A percentile compares a stretch with the other conserved stretches of the same genome.
Conservation (phyloP, 495 filamentous ascomycete species). For the Hypoxylon crocopeplum region DNA sequence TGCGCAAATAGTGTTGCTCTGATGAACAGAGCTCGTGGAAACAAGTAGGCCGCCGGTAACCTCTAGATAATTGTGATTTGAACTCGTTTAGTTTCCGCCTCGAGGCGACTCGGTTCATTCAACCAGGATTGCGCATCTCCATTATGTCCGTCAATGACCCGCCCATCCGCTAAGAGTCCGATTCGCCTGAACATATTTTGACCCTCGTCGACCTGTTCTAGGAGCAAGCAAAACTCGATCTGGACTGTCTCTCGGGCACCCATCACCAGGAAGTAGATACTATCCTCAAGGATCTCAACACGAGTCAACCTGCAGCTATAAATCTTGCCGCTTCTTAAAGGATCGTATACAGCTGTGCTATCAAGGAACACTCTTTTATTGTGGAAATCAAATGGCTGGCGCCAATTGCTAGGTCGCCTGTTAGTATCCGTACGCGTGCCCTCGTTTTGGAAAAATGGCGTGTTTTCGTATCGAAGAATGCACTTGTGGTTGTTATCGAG, state of each 20-base stretch:
- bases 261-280: neutral
- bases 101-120: conserved; percentile 14
- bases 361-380: neutral
- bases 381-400: neutral
- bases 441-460: neutral
- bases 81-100: neutral
- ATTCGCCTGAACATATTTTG: neutral
- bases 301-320: neutral
- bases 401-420: neutral
- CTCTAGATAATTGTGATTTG: neutral
- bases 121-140: conserved; percentile 12
- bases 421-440: neutral
- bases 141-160: conserved; percentile 5
- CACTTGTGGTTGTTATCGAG: neutral
- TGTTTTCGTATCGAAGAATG: conserved; percentile 1
- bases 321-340: neutral
- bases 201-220: neutral
- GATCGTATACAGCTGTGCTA: neutral
- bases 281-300: neutral
- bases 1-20: no score
- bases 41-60: no score
- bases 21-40: no score
- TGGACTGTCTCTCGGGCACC: neutral
- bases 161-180: conserved; percentile 14
- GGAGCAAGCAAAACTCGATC: conserved; percentile 3